These are phyloP conservation scores for Thelonectria olida DNA, from an alignment of 2,329 filamentous ascomycete species.

Conservation along the genomic window DNA sequence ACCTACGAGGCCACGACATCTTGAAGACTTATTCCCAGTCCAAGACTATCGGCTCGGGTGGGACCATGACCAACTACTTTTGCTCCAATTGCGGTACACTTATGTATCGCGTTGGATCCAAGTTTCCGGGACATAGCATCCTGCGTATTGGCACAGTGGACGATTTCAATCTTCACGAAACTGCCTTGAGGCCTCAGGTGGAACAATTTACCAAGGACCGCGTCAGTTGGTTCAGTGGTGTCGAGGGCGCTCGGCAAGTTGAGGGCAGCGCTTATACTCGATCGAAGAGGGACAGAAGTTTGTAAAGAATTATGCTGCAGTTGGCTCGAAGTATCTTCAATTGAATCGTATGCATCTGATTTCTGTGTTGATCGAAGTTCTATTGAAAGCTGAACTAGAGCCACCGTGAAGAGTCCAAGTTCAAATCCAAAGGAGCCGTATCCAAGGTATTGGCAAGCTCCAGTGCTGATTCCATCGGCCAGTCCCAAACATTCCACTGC, in stretches of 20 bases:
- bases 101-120: constrained; percentile 63
- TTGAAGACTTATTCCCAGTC: constrained; percentile 57
- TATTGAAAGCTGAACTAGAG: too few relatives aligned
- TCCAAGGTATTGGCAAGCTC: too few relatives aligned
- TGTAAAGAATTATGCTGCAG: too few relatives aligned
- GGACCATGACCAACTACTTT: constrained; percentile 69
- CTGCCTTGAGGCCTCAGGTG: constrained; percentile 59
- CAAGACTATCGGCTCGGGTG: constrained; percentile 56
- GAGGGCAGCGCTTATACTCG: neutral
- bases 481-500: too few relatives aligned
- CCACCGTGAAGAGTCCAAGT: too few relatives aligned
- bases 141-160: constrained; percentile 69
- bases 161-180: constrained; percentile 67
- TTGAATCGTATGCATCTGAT: too few relatives aligned
- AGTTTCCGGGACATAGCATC: constrained; percentile 57
- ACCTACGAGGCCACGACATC: constrained; percentile 61
- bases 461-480: too few relatives aligned
- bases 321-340: too few relatives aligned
- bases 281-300: too few relatives aligned
- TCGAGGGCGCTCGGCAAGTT: neutral
- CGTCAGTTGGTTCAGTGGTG: constrained; percentile 55
- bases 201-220: constrained; percentile 64
- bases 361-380: too few relatives aligned
- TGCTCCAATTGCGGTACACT: constrained; percentile 67
- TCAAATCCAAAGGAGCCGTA: too few relatives aligned